Evolutionary conservation across 2,329 filamentous ascomycete species (phyloP).

Genomic region (Magnaporthales sp.): DNA sequence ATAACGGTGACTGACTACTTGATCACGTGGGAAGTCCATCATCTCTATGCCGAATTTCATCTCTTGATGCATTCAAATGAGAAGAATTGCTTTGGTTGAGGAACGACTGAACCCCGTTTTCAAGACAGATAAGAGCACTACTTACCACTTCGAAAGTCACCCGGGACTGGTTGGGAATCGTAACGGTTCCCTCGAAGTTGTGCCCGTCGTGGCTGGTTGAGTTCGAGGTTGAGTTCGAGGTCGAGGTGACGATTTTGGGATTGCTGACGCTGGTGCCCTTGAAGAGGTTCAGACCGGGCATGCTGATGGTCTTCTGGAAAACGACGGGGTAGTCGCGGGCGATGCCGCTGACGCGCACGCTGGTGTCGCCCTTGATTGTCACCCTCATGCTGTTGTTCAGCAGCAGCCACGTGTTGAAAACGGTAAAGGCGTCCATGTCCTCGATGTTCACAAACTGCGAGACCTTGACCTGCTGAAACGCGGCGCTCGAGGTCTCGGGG

Average conservation of each 20-base stretch:
- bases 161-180: constrained; percentile 55
- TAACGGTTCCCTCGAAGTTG: constrained; percentile 53
- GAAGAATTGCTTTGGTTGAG: background rate
- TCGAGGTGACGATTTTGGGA: constrained; percentile 29
- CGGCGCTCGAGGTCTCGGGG: constrained; percentile 39
- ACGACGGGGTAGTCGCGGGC: constrained; percentile 36
- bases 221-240: constrained; percentile 25
- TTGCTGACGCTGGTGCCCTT: constrained; percentile 42
- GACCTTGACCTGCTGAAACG: constrained; percentile 41
- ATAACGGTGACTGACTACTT: background rate
- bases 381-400: constrained; percentile 40
- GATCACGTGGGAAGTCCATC: no score
- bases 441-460: constrained; percentile 37
- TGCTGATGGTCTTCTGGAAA: constrained; percentile 46
- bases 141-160: constrained; percentile 56
- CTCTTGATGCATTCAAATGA: background rate
- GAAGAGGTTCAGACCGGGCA: constrained; percentile 47
- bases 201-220: constrained; percentile 29
- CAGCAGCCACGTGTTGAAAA: constrained; percentile 47
- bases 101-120: background rate
- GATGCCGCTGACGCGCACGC: constrained; percentile 41
- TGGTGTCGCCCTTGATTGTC: constrained; percentile 41
- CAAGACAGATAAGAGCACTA: constrained; percentile 8
- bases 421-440: constrained; percentile 38
- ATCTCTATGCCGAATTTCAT: no score